phyloP scores from a whole-genome alignment of 2,329 filamentous ascomycete genomes.

The Verticillium isaacii region DNA sequence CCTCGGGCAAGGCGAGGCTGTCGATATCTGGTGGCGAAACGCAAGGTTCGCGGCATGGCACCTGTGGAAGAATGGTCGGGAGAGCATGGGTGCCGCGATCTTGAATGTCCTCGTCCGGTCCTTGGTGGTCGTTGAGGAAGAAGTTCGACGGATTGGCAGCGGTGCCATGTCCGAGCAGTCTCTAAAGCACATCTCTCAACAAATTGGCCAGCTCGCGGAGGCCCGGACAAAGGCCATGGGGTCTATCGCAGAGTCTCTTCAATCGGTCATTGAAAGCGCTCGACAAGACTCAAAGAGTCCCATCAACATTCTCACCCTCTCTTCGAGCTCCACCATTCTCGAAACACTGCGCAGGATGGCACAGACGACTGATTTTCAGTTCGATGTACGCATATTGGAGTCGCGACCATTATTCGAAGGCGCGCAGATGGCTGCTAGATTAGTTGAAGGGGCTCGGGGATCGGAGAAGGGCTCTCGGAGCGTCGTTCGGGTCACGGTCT shows the following conservation, averaged over 20 bases:
- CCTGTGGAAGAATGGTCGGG: conserved; percentile 60
- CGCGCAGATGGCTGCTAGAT: conserved; percentile 45
- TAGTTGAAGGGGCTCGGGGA: conserved; percentile 24
- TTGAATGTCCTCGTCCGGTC: conserved; percentile 41
- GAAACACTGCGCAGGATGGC: conserved; percentile 40
- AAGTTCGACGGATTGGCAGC: conserved; percentile 18
- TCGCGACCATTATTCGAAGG: conserved; percentile 65
- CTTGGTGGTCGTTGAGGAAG: conserved; percentile 33
- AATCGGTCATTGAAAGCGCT: background rate
- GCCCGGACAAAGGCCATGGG: conserved; percentile 18
- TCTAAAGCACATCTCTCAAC: conserved; percentile 13
- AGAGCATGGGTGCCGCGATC: conserved; percentile 61
- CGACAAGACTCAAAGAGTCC: conserved; percentile 6
- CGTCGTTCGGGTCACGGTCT: conserved; percentile 33
- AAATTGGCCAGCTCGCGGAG: conserved; percentile 9
- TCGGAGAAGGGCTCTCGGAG: conserved; percentile 11
- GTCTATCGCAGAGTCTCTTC: conserved; percentile 19
- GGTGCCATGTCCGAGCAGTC: conserved; percentile 4
- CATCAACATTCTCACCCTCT: conserved; percentile 54
- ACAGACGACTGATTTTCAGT: conserved; percentile 21
- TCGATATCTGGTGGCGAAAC: conserved; percentile 48
- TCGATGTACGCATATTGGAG: conserved; percentile 59
- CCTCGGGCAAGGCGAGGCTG: conserved; percentile 4
- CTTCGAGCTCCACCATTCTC: conserved; percentile 57
- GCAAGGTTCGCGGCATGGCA: conserved; percentile 57